Conservation (phyloP, 2,329 filamentous ascomycete species). For the Fonsecaea monophora region DNA sequence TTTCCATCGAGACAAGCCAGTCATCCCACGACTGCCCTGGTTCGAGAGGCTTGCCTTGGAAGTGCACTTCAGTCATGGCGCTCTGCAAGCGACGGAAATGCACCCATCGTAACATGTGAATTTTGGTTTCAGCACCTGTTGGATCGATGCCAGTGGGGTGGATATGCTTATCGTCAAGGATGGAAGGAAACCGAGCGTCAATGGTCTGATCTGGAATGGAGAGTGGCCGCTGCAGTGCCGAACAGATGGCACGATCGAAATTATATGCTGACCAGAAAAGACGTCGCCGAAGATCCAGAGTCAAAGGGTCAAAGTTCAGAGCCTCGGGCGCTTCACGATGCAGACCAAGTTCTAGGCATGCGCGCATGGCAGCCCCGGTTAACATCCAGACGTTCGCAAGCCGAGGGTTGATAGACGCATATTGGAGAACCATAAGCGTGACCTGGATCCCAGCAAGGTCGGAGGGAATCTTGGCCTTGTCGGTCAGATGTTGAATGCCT, state of each 20-base stretch:
- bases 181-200: conserved; percentile 39
- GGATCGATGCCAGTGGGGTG: conserved; percentile 39
- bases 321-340: conserved; percentile 41
- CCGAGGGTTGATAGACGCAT: conserved; percentile 41
- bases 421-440: conserved; percentile 41
- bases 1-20: conserved; percentile 41
- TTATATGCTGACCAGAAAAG: conserved; percentile 42
- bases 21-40: conserved; percentile 41
- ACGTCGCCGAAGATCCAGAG: conserved; percentile 40
- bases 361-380: conserved; percentile 42
- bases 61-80: conserved; percentile 43
- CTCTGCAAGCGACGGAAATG: conserved; percentile 41
- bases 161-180: conserved; percentile 40
- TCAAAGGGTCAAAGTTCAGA: conserved; percentile 37
- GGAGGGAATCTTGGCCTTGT: conserved; percentile 42
- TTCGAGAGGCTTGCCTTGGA: conserved; percentile 41
- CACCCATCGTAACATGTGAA: conserved; percentile 39
- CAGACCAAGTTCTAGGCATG: conserved; percentile 41
- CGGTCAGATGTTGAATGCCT: conserved; percentile 44
- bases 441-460: conserved; percentile 42
- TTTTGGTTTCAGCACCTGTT: conserved; percentile 40
- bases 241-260: conserved; percentile 42
- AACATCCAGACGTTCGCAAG: conserved; percentile 43
- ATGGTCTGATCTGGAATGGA: conserved; percentile 43
- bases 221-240: conserved; percentile 41